Conservation (phyloP, 148 eudicot genomes). For the Chenopodium album region DNA sequence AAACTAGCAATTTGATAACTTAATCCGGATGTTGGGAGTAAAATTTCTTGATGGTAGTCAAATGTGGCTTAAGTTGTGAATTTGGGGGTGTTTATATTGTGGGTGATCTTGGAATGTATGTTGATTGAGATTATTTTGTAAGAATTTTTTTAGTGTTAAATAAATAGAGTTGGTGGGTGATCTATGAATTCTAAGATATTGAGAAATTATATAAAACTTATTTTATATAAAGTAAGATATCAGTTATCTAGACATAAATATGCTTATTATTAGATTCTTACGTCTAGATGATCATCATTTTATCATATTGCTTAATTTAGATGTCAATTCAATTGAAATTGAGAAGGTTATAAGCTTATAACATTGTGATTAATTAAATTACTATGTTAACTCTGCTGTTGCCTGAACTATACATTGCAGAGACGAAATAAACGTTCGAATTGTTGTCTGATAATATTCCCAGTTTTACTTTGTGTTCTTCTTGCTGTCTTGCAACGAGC, state of each 20-base stretch:
- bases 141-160: no score
- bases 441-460: conserved; percentile 33
- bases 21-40: neutral
- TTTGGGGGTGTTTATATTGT: neutral
- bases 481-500: conserved; percentile 54
- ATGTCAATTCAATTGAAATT: neutral
- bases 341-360: neutral
- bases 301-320: neutral
- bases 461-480: conserved; percentile 65
- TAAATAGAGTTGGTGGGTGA: neutral
- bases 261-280: neutral
- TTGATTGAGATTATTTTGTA: no score
- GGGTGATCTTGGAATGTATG: no score
- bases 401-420: no score
- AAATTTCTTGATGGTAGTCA: no score
- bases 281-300: neutral
- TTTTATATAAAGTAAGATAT: no score
- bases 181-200: neutral
- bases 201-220: no score
- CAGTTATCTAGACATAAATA: no score
- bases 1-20: neutral
- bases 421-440: no score
- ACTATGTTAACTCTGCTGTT: neutral
- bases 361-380: no score
- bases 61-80: no score